phyloP scores from a whole-genome alignment of 2,329 filamentous ascomycete genomes.

The Phymatotrichopsis omnivora region DNA sequence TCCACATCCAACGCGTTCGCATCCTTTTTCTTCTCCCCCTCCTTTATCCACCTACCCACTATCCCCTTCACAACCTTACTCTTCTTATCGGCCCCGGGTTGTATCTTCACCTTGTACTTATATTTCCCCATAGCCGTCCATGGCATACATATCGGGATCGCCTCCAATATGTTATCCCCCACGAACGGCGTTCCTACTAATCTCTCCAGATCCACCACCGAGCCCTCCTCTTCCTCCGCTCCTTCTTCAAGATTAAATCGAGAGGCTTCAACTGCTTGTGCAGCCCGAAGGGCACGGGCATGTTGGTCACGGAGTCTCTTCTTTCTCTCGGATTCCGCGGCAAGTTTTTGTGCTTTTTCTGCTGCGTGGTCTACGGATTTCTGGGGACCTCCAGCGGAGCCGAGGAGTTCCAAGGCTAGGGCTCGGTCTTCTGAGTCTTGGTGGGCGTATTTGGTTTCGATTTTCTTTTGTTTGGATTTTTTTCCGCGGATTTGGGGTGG shows the following conservation, averaged over 20 bases:
- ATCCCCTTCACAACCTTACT: constrained; percentile 90
- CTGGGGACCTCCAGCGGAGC: constrained; percentile 45
- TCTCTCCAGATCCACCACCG: constrained; percentile 49
- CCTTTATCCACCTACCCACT: constrained; percentile 66
- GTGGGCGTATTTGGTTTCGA: constrained; percentile 78
- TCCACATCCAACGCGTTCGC: constrained; percentile 44
- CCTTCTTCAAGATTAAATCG: too few species aligned
- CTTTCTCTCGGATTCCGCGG: constrained; percentile 59
- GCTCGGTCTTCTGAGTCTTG: constrained; percentile 91
- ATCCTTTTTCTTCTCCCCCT: constrained; percentile 44
- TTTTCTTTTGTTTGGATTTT: constrained; percentile 77
- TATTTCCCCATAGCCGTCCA: constrained; percentile 55
- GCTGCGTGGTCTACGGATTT: constrained; percentile 44
- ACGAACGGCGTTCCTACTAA: constrained; percentile 68
- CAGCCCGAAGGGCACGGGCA: constrained; percentile 61
- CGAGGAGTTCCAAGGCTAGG: constrained; percentile 77
- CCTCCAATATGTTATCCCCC: constrained; percentile 65
- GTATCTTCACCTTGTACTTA: constrained; percentile 93
- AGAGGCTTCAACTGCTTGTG: constrained; percentile 61
- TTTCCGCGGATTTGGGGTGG: constrained; percentile 77
- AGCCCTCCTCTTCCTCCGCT: constrained; percentile 45
- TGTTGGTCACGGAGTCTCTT: constrained; percentile 73
- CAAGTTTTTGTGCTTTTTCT: constrained; percentile 58
- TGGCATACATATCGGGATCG: constrained; percentile 53
- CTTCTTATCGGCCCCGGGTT: constrained; percentile 83